Conservation (phyloP, 257 asterid species). For the Sherardia arvensis region DNA sequence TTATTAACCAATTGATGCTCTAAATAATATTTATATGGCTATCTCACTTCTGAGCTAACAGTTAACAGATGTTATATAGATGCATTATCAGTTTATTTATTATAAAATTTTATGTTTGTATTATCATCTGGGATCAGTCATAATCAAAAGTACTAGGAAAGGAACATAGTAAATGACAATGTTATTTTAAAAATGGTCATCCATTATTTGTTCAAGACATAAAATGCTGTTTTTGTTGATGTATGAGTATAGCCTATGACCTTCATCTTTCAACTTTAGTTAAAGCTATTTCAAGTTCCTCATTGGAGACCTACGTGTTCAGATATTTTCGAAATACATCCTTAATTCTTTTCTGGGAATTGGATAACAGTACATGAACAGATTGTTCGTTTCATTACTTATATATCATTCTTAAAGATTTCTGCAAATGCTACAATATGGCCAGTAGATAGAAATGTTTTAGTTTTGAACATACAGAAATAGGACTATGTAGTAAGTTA, state of each 20-base stretch:
- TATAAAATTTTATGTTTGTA: not conserved
- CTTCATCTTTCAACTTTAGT: not conserved
- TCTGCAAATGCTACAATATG: not conserved
- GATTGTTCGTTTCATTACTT: not conserved
- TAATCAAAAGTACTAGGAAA: not conserved
- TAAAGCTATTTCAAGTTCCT: not conserved
- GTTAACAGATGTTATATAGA: not conserved
- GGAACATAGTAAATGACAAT: not conserved
- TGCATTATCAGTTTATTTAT: not conserved
- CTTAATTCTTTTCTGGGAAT: not conserved
- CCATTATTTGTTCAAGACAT: not conserved
- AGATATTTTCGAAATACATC: not conserved
- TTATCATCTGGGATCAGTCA: not conserved
- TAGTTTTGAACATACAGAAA: not conserved
- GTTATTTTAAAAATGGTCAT: not conserved
- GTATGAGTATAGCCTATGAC: not conserved
- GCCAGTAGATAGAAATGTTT: not conserved
- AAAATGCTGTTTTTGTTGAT: not conserved
- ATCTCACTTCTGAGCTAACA: not conserved
- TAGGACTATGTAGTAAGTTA: not conserved
- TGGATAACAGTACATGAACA: not conserved
- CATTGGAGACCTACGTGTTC: not conserved
- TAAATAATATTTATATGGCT: not conserved
- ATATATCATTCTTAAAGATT: not conserved
- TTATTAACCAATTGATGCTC: not conserved